Conservation (phyloP, 139 green algal genomes). For the Ettlia oleoabundans region DNA sequence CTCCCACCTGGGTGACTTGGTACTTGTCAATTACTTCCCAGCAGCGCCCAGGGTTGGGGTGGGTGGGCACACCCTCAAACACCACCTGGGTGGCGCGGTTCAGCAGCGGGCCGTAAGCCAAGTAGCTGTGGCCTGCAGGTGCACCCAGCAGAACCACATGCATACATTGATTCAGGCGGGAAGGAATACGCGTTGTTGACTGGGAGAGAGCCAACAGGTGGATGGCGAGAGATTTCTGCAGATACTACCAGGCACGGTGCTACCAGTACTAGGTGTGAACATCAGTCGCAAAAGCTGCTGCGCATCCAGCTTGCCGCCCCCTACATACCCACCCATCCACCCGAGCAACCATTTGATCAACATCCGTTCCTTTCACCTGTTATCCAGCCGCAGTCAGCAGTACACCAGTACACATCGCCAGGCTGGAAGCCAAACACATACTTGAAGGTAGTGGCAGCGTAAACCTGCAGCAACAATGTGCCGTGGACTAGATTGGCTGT, state of each 20-base stretch:
- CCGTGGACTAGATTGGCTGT: no score
- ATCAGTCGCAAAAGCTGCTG: no score
- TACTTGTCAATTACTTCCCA: slow-evolving; percentile 74
- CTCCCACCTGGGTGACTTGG: neutral
- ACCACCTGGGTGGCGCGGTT: slow-evolving; percentile 85
- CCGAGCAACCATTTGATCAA: no score
- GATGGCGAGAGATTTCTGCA: no score
- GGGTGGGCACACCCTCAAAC: slow-evolving; percentile 94
- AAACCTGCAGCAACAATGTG: no score
- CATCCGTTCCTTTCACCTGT: no score
- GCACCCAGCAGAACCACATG: neutral
- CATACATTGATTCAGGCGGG: neutral
- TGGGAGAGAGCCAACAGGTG: no score
- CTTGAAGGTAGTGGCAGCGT: slow-evolving; percentile 78
- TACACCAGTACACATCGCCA: slow-evolving; percentile 95
- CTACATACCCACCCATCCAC: neutral
- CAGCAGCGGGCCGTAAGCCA: slow-evolving; percentile 90
- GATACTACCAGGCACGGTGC: no score
- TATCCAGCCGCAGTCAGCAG: slow-evolving; percentile 98
- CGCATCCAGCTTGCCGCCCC: neutral
- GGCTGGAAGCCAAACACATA: slow-evolving; percentile 75
- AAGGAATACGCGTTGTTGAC: neutral
- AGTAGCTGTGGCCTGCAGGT: slow-evolving; percentile 77
- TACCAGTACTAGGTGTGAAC: no score
- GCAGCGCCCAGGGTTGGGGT: slow-evolving; percentile 86